Evolutionary conservation across 495 filamentous ascomycete species (phyloP), one percentile per base, ranked within the genome.

Genomic region (Lophiotrema nucula): DNA sequence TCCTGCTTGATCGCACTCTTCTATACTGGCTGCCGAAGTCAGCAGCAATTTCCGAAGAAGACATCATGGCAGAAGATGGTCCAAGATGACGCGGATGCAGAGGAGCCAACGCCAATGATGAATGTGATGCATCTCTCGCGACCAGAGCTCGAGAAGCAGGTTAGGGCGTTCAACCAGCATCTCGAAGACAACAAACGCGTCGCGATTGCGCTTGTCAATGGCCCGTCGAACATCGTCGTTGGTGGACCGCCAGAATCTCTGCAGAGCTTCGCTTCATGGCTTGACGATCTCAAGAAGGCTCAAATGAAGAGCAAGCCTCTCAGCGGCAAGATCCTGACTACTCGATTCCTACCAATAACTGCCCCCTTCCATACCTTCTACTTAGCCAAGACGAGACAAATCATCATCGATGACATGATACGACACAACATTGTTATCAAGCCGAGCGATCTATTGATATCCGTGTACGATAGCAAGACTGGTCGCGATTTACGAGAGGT

Each of bases 331-430:
- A 41, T 13, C 12, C 38, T 73, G 3, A 58, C 63, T 3, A 31
- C 58, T 27, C 41, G 46, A 3, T 73, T 72, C 22, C 52, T 75
- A 1, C 66, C 70, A 0, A 68, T 72, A 26, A 71, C 56, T 27
- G 66, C 67, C 11, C 66, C 73, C 4, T 75, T 75, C 42, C 73
- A 75, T 47, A 71, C 68, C 1, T 57, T 55, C 13, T 71, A 73
- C 37, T 69, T 74, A 3, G 35, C 28, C 6, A 28, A 41, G 5
- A 69, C 67, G 11, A 45, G 37, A 19, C 39, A 26, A 13, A 64
- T 58, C 0, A 33, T 51, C 0, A 28, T 39, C 11, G 15, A 71
- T 0, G 63, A 65, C n/a, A 48, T 46, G 19, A 57, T 56, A 13
- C 66, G 70, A 24, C 13, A 50, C 12, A 53, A 55, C 12, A 39